Evolutionary conservation across 306 rosid species (phyloP).

Genomic region (Vachellia pachyceras): DNA sequence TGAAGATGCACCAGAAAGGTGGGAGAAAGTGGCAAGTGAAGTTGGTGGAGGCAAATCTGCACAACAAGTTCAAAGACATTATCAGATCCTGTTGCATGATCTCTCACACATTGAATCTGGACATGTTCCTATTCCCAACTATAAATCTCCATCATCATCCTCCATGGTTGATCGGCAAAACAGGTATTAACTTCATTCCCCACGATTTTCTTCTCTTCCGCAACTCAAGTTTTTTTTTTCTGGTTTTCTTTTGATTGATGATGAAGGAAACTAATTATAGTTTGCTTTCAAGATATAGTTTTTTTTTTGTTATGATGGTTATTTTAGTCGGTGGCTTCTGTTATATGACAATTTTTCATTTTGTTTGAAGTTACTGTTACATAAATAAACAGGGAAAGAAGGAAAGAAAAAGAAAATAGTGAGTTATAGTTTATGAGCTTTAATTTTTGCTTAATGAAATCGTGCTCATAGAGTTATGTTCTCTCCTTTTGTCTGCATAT

Average conservation of each 20-base stretch:
- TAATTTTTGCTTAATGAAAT: not conserved
- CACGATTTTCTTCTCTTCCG: not conserved
- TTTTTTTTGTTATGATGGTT: not conserved
- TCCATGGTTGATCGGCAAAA: no score
- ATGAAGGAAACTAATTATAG: not conserved
- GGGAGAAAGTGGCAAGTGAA: slow-evolving; percentile 62
- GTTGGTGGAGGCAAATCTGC: slow-evolving; percentile 49
- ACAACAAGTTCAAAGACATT: slow-evolving; percentile 59
- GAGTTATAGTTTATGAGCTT: not conserved
- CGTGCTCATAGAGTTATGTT: not conserved
- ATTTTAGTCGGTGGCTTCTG: not conserved
- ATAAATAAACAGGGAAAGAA: not conserved
- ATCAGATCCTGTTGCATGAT: slow-evolving; percentile 60
- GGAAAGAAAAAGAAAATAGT: not conserved
- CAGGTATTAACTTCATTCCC: no score
- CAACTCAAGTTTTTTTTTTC: not conserved
- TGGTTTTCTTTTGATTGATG: no score
- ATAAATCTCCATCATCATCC: slow-evolving; percentile 36
- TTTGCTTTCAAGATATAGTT: not conserved
- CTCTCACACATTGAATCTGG: slow-evolving; percentile 61
- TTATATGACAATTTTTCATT: not conserved
- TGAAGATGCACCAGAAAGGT: slow-evolving; percentile 59
- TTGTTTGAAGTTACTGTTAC: not conserved
- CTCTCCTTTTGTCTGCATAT: not conserved
- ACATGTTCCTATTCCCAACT: slow-evolving; percentile 58